Conservation (phyloP, 371 early-diverging fungal genomes). For the Batkoa obscura region DNA sequence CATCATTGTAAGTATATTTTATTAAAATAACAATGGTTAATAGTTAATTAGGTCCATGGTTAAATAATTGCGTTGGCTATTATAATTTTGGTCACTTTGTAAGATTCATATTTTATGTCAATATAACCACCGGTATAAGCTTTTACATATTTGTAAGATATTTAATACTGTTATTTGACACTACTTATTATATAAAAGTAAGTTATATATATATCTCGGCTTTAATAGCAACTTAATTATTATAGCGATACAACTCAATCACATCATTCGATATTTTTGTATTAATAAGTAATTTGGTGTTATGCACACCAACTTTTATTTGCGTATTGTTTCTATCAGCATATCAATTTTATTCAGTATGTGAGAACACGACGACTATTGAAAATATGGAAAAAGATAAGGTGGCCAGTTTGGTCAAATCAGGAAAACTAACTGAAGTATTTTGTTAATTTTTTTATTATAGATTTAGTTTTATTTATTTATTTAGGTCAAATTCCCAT, state of each 20-base stretch:
- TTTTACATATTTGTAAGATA: constrained; percentile 18
- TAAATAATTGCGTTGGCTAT: constrained; percentile 91
- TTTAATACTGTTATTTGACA: constrained; percentile 22
- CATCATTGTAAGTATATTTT: constrained; percentile 55
- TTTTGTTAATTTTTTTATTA: too few species aligned
- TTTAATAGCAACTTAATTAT: constrained; percentile 2
- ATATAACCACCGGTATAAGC: constrained; percentile 28
- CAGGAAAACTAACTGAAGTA: constrained; percentile 33
- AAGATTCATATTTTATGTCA: constrained; percentile 59
- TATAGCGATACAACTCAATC: constrained; percentile 17
- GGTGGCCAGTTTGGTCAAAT: constrained; percentile 49
- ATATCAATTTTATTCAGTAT: constrained; percentile 67
- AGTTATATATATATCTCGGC: neutral
- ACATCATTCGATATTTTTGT: constrained; percentile 43
- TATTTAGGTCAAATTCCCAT: constrained; percentile 77
- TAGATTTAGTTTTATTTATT: too few species aligned
- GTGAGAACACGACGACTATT: constrained; percentile 86
- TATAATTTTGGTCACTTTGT: constrained; percentile 74
- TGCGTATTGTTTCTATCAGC: constrained; percentile 59
- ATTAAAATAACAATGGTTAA: neutral
- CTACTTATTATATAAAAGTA: constrained; percentile 21
- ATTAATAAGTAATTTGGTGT: constrained; percentile 48
- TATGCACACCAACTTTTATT: constrained; percentile 42
- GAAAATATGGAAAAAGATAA: constrained; percentile 73
- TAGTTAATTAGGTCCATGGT: constrained; percentile 53